phyloP scores from a whole-genome alignment of 108 stramenopile genomes.

The Pseudonitzschia delicatissima region DNA sequence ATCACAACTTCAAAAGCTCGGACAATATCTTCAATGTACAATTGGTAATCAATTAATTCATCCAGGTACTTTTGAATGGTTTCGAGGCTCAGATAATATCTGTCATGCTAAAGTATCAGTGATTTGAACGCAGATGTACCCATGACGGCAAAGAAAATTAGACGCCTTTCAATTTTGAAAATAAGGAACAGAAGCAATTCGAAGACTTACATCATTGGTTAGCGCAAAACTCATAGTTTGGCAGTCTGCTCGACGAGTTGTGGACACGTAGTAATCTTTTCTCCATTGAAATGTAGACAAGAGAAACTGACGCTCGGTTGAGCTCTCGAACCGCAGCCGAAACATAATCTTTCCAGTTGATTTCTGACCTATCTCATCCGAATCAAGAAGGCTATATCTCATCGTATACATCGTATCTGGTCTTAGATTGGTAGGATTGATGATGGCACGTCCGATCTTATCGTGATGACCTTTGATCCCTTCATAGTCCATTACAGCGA shows the following conservation, averaged over 20 bases:
- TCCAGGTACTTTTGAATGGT: constrained; percentile 22
- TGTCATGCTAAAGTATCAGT: constrained; percentile 10
- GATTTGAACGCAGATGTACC: background rate
- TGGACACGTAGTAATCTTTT: constrained; percentile 10
- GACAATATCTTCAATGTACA: constrained; percentile 30
- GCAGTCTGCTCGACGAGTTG: constrained; percentile 3
- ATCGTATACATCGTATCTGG: constrained; percentile 16
- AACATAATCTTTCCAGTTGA: constrained; percentile 17
- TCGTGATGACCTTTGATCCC: constrained; percentile 11
- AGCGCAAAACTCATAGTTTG: constrained; percentile 3
- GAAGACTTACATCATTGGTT: constrained; percentile 24
- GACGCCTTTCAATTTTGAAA: background rate
- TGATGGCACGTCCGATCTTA: constrained; percentile 18
- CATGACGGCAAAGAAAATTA: background rate
- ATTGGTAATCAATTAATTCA: constrained; percentile 27
- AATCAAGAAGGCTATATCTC: constrained; percentile 7
- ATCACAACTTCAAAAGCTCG: constrained; percentile 38
- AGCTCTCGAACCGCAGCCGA: constrained; percentile 19
- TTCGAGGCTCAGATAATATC: constrained; percentile 18
- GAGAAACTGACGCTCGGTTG: constrained; percentile 4
- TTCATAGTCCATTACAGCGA: constrained; percentile 9
- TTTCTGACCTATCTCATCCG: background rate
- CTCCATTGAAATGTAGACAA: background rate
- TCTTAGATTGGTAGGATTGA: constrained; percentile 24
- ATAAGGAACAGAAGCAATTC: background rate